Conservation (phyloP, 2,329 filamentous ascomycete species). For the Aspergillus glaucus region DNA sequence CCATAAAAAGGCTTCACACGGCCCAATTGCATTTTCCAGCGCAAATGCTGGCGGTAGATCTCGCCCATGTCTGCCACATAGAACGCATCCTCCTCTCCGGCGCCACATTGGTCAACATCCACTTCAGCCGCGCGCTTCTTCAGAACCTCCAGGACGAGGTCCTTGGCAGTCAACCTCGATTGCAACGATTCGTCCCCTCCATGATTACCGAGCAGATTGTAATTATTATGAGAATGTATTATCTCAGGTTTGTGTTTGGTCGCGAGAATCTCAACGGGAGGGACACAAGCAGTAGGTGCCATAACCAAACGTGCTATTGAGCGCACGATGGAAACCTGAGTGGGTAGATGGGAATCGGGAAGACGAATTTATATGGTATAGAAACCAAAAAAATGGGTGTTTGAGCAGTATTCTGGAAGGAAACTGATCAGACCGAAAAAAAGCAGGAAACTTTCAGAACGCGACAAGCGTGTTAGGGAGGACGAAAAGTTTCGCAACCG, state of each 20-base stretch:
- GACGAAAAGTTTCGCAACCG: conserved; percentile 89
- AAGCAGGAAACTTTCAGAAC: conserved; percentile 5
- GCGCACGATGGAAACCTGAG: conserved; percentile 18
- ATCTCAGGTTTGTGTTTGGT: neutral
- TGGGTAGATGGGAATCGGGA: conserved; percentile 10
- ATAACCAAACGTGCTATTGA: conserved; percentile 51
- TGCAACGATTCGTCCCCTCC: conserved; percentile 39
- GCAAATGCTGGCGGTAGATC: conserved; percentile 95
- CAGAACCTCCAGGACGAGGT: conserved; percentile 79
- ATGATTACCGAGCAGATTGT: conserved; percentile 36
- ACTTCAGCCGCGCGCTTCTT: conserved; percentile 77
- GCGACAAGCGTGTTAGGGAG: conserved; percentile 65
- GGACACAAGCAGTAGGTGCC: conserved; percentile 61
- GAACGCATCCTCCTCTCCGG: conserved; percentile 95
- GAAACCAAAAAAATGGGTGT: neutral
- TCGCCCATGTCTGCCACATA: conserved; percentile 97
- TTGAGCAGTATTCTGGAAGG: too few species aligned
- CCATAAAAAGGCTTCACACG: conserved; percentile 96
- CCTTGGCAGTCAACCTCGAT: conserved; percentile 55
- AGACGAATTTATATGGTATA: conserved; percentile 1
- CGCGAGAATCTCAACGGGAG: conserved; percentile 35
- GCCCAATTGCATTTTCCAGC: conserved; percentile 91
- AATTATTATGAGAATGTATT: conserved; percentile 15
- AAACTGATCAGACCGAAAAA: conserved; percentile 7
- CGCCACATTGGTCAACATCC: conserved; percentile 79